Percentiles rank a stretch among this genome's conserved stretches.
Conservation (phyloP, 2,329 filamentous ascomycete genomes). For the Torrubiella hemipterigena region DNA sequence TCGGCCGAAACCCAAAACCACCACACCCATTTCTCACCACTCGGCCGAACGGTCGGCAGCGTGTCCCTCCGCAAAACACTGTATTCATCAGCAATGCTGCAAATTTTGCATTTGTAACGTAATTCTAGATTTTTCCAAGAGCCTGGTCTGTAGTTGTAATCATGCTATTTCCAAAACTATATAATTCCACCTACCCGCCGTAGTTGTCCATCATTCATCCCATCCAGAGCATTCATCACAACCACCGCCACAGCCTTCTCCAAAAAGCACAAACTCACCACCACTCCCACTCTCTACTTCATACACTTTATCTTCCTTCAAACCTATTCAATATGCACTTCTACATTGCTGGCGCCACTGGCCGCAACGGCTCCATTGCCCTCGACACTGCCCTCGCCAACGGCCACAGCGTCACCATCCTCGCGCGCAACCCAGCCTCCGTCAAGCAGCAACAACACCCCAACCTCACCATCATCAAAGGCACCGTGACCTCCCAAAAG, state of each 20-base stretch:
- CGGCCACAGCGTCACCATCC: slow-evolving; percentile 30
- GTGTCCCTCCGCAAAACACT: too few species aligned
- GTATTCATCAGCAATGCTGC: not conserved
- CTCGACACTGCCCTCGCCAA: slow-evolving; percentile 24
- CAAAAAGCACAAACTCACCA: not conserved
- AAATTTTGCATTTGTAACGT: not conserved
- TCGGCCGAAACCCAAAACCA: too few species aligned
- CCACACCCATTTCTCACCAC: slow-evolving; percentile 1
- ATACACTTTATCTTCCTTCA: not conserved
- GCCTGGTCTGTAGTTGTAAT: too few species aligned
- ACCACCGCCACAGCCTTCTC: not conserved
- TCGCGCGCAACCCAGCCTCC: slow-evolving; percentile 26
- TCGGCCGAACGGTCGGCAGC: too few species aligned
- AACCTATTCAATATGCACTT: slow-evolving; percentile 23
- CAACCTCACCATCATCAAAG: slow-evolving; percentile 25
- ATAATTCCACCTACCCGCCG: too few species aligned
- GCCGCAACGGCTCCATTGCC: slow-evolving; percentile 31
- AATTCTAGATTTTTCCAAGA: not conserved
- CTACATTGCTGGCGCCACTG: slow-evolving; percentile 33
- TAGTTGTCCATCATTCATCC: too few species aligned
- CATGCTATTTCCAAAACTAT: too few species aligned
- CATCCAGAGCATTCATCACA: too few species aligned
- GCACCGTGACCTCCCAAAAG: slow-evolving; percentile 20
- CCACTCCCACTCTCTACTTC: not conserved
- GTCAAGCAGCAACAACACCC: slow-evolving; percentile 12